Evolutionary conservation across 306 rosid species (phyloP), one percentile per base, ranked within the genome.

Genomic region (Phaseolus lunatus): DNA sequence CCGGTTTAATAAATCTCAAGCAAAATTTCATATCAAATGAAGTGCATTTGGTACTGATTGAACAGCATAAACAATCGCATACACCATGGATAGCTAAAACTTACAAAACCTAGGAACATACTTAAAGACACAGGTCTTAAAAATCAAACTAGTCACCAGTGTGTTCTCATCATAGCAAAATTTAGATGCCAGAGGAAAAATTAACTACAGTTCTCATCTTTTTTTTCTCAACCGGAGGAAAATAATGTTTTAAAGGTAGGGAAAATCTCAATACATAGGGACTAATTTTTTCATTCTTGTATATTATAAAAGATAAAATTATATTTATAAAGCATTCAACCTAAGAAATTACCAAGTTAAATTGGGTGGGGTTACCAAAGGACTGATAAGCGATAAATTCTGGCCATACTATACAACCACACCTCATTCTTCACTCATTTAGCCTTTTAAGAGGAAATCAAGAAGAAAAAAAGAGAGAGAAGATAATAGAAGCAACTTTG

Each of bases 1-100:
- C 37, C 58, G 71, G 20, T 43, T 66, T 48, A 62, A 16, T 37
- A 69, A 33, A 79, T 64, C 73, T 72, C 33, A 48, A 56, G 49
- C 71, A 72, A 72, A 85, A 58, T 61, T 35, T 24, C 65, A 70
- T 78, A 76, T 84, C 41, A 69, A 70, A 37, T 15, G 64, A 73
- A 77, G 56, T 70, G 73, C 65, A 85, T 50, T 68, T 78, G 63
- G 18, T 10, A 62, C 61, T 73, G 49, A 71, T 27, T 23, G 70
- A 64, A 72, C 53, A 80, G n/a, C 15, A 24, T 67, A 29, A 81
- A 73, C 58, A 54, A 66, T 48, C 31, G 12, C 50, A 45, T 43
- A 44, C 66, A 67, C 24, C 63, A 65, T 76, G 14, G 27, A 47
- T 44, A 66, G 45, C 13, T 24, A 74, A 73, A 67, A 50, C 48